Conservation (phyloP, 2,329 filamentous ascomycete species). For the Colletotrichum eremochloae region DNA sequence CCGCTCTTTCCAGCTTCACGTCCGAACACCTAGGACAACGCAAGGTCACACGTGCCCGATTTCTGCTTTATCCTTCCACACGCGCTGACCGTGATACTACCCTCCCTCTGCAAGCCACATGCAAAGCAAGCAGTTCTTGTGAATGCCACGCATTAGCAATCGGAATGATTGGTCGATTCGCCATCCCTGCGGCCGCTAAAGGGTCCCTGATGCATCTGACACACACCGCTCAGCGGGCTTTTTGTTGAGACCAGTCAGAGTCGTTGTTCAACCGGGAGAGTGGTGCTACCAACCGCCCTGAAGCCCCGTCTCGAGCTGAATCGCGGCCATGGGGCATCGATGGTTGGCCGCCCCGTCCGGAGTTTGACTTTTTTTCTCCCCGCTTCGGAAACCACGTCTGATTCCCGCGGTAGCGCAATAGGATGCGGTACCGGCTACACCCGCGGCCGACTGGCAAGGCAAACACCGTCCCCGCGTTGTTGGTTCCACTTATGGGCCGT, state of each 20-base stretch:
- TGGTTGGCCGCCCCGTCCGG: conserved; percentile 14
- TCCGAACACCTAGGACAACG: conserved; percentile 14
- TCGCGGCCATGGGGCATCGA: conserved; percentile 1
- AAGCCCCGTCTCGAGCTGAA: conserved; percentile 9
- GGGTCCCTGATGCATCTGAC: conserved; percentile 39
- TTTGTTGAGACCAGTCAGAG: conserved; percentile 39
- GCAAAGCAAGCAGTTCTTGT: conserved; percentile 34
- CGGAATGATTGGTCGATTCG: conserved; percentile 15
- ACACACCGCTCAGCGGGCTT: conserved; percentile 40
- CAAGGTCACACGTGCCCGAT: conserved; percentile 32
- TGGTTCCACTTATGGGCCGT: conserved; percentile 24
- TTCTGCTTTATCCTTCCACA: conserved; percentile 33
- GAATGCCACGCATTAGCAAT: conserved; percentile 9
- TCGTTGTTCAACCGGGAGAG: conserved; percentile 8
- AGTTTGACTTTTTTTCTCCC: background rate
- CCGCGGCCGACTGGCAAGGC: conserved; percentile 23
- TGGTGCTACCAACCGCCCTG: conserved; percentile 24
- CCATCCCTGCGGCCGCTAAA: conserved; percentile 36
- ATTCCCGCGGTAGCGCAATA: background rate
- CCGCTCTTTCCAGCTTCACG: conserved; percentile 16
- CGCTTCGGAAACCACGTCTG: conserved; percentile 2
- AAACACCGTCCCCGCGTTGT: conserved; percentile 27
- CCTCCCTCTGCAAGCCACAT: conserved; percentile 41
- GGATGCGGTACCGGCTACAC: conserved; percentile 23
- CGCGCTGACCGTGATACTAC: conserved; percentile 31